phyloP scores from a whole-genome alignment of 768 basidiomycete genomes.

The Lepiota brunneoincarnata region DNA sequence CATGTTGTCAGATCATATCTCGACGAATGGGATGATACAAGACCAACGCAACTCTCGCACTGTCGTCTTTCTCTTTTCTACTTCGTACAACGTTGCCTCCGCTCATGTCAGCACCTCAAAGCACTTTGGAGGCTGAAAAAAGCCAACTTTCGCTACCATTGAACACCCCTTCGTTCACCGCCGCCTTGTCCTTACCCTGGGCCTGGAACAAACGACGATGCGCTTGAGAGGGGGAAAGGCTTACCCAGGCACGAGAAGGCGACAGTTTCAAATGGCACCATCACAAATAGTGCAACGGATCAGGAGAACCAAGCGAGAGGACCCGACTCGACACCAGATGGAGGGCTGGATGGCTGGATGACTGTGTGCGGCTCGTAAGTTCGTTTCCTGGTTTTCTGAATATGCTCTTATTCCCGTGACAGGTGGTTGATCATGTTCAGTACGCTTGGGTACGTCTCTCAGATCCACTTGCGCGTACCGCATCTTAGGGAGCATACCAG shows the following conservation, averaged over 20 bases:
- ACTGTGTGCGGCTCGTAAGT: conserved; percentile 44
- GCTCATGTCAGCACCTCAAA: neutral
- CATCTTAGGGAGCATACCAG: conserved; percentile 8
- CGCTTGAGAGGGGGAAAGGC: neutral
- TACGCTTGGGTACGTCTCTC: conserved; percentile 35
- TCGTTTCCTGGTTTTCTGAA: neutral
- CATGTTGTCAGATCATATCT: neutral
- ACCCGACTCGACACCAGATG: conserved; percentile 25
- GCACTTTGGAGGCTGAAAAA: no score
- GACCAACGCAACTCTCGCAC: neutral
- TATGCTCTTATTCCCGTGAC: neutral
- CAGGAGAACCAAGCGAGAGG: neutral
- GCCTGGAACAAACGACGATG: neutral
- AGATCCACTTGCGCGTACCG: no score
- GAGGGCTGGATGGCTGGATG: conserved; percentile 39
- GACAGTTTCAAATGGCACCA: neutral
- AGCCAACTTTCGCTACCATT: no score
- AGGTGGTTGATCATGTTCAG: conserved; percentile 43
- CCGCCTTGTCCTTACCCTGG: no score
- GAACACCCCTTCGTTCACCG: no score
- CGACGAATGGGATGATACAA: neutral
- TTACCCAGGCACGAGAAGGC: neutral
- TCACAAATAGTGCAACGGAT: neutral
- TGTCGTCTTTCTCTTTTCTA: neutral
- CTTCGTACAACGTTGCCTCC: neutral